Percentiles rank a stretch among this genome's conserved stretches.
Conservation (phyloP, 2,329 filamentous ascomycete genomes). For the Bimuria novae-zelandiae region DNA sequence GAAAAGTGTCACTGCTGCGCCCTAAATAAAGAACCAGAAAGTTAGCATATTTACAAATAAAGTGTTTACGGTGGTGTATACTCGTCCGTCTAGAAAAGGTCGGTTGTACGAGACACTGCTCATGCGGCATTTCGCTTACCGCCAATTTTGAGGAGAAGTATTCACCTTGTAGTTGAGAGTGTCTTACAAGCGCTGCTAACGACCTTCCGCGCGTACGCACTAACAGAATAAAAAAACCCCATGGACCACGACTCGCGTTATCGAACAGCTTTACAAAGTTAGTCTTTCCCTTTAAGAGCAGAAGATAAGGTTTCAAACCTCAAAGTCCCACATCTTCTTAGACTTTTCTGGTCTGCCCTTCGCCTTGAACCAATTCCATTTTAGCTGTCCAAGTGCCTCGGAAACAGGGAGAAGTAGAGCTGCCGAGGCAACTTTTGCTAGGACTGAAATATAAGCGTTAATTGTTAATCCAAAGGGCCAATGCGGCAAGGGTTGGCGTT, state of each 20-base stretch:
- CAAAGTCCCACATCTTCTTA: conserved; percentile 34
- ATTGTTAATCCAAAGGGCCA: conserved; percentile 17
- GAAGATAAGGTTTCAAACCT: conserved; percentile 9
- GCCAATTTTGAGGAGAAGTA: no score
- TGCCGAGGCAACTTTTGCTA: conserved; percentile 26
- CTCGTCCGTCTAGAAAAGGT: no score
- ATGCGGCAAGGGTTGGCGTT: background rate
- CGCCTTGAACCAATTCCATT: conserved; percentile 30
- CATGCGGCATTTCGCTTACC: no score
- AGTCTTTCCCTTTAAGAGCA: no score
- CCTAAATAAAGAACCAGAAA: background rate
- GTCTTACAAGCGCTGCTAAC: conserved; percentile 11
- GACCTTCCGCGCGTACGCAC: conserved; percentile 15
- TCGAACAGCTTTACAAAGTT: conserved; percentile 7
- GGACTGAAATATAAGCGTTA: conserved; percentile 16
- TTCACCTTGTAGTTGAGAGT: no score
- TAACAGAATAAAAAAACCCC: conserved; percentile 16
- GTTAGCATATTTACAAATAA: no score
- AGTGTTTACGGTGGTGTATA: no score
- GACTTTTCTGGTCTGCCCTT: conserved; percentile 4
- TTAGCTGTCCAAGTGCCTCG: conserved; percentile 33
- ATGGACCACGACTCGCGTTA: conserved; percentile 17
- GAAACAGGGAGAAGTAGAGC: conserved; percentile 27
- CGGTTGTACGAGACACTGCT: no score
- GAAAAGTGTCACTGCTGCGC: conserved; percentile 20